Conservation (phyloP, 2,329 filamentous ascomycete species). For the Penicillium crustosum region DNA sequence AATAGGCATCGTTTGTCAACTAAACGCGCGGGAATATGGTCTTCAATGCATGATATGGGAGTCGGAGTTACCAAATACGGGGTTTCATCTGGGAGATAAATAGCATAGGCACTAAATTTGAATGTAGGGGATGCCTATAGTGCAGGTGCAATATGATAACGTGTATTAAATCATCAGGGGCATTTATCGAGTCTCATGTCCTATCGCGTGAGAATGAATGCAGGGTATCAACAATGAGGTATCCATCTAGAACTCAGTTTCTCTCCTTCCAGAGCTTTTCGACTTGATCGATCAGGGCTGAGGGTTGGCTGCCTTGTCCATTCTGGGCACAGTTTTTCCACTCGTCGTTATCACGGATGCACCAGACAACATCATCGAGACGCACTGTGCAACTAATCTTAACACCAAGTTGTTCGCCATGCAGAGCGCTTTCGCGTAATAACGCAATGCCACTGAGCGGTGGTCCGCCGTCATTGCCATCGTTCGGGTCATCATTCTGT, state of each 20-base stretch:
- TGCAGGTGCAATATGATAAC: not conserved
- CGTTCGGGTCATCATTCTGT: slow-evolving; percentile 67
- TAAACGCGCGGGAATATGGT: not conserved
- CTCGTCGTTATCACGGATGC: slow-evolving; percentile 73
- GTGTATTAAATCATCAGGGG: not conserved
- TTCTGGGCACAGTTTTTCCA: slow-evolving; percentile 78
- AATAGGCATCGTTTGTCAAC: not conserved
- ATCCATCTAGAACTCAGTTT: slow-evolving; percentile 11
- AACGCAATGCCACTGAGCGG: slow-evolving; percentile 51
- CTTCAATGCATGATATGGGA: not conserved
- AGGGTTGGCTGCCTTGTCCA: slow-evolving; percentile 50
- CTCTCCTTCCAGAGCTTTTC: slow-evolving; percentile 62
- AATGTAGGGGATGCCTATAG: not conserved
- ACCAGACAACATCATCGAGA: slow-evolving; percentile 76
- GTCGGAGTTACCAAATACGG: not conserved
- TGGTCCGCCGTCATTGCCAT: slow-evolving; percentile 60
- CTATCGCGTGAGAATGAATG: not conserved
- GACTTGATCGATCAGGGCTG: slow-evolving; percentile 72
- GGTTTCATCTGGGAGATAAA: not conserved
- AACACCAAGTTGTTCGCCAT: slow-evolving; percentile 60
- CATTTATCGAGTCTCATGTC: slow-evolving; percentile 4
- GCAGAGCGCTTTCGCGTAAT: slow-evolving; percentile 49
- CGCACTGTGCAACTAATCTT: slow-evolving; percentile 76
- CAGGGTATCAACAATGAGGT: not conserved
- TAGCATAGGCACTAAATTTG: too few relatives aligned